Base-by-base conservation (phyloP, 768 basidiomycete genomes). In the Cubamyces lactineus region DNA sequence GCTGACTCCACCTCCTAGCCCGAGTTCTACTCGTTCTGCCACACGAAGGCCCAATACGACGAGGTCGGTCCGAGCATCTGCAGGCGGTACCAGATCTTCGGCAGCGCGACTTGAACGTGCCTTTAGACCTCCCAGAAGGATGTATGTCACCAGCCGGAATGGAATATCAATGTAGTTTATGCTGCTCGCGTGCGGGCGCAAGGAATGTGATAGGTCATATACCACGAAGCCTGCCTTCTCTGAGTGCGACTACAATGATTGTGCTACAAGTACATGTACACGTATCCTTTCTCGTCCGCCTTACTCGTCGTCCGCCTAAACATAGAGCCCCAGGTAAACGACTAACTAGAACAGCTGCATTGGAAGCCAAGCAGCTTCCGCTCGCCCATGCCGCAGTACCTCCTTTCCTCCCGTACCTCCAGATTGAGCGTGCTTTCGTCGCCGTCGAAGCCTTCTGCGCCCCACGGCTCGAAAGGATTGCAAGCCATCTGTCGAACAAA, bases 1-100 rank as follows among this genome's bases (percentile, higher is more conserved):
- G 24, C 41, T 39, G 26, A 45, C 40, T 11, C 11, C 47, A 42
- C n/a, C 16, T 5, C 16, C 21, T 69, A 96, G 91, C 94, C 96
- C 68, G 95, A 96, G 69, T 98, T 98, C 75, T 96, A 96, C 77
- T 87, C 88, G 6, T 95, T 87, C 53, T 96, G 94, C 76, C 95
- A 95, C 77, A 93, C 92, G 51, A 93, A 95, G 73, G 92, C 91
- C 21, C 93, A 97, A 69, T 97, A 96, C 72, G 94, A 95, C 72
- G 93, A 95, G 76, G 83, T 94, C 57, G 94, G 93, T 16, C 94
- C 94, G 15, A 92, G 90, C 72, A 94, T 96, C 68, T 94, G 91
- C 77, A 84, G 94, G 72, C 84, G 94, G 62, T 96, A 95, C 81
- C 90, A 93, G 75, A 95, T 96, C 67, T 96, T 96, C 70, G 94